phyloP scores from a whole-genome alignment of 2,329 filamentous ascomycete genomes.

The Trichoderma oligosporum region DNA sequence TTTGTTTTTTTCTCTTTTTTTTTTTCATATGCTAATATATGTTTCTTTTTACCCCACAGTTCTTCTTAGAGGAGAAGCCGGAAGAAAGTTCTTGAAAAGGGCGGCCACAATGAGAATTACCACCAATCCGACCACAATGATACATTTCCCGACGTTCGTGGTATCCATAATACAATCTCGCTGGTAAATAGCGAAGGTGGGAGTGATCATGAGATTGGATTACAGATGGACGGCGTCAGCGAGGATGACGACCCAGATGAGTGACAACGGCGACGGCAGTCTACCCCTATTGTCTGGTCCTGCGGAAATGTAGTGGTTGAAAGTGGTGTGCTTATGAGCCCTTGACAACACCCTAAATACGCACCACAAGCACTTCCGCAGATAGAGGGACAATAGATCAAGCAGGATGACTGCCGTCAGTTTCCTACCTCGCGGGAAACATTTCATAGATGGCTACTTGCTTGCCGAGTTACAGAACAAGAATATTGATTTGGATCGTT shows the following conservation, averaged over 20 bases:
- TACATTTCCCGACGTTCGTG: constrained; percentile 46
- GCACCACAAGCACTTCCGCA: constrained; percentile 31
- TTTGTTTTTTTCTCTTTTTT: background rate
- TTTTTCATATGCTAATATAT: constrained; percentile 23
- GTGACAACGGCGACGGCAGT: constrained; percentile 55
- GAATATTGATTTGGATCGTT: constrained; percentile 19
- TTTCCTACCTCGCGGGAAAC: constrained; percentile 40
- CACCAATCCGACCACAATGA: constrained; percentile 29
- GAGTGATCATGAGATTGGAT: constrained; percentile 32
- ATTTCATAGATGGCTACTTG: constrained; percentile 13
- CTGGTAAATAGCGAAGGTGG: constrained; percentile 30
- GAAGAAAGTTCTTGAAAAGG: constrained; percentile 59
- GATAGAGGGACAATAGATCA: constrained; percentile 59
- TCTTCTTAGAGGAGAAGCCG: constrained; percentile 83
- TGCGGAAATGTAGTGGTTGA: constrained; percentile 34
- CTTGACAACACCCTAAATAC: background rate
- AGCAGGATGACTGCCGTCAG: constrained; percentile 59
- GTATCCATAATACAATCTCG: constrained; percentile 45
- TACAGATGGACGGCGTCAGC: constrained; percentile 48
- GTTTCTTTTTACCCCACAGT: constrained; percentile 48
- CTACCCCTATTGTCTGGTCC: constrained; percentile 65
- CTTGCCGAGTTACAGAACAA: constrained; percentile 12
- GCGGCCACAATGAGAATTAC: constrained; percentile 35
- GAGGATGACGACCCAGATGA: constrained; percentile 67
- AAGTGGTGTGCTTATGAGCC: constrained; percentile 3